Evolutionary conservation across 768 basidiomycete genomes (phyloP), one percentile per base, ranked within the genome.

Genomic region (Boletales sp.): DNA sequence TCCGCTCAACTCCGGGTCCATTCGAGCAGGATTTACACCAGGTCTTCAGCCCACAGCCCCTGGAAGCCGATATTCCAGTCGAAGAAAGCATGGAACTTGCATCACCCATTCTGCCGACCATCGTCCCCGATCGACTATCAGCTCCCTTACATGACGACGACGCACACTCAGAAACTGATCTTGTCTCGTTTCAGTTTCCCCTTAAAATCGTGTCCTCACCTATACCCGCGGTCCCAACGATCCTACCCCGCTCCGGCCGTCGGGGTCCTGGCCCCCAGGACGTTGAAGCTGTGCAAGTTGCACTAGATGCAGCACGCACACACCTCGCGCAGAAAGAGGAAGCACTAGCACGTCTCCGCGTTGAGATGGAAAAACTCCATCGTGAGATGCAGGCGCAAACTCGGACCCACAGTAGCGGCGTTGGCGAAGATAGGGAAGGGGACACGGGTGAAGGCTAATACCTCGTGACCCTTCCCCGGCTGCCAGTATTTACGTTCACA

Each of bases 61-160:
- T 74, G 4, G 75, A 72, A 10, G 63, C 53, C 10, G 57, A 58
- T 11, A 56, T 68, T 14, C 68, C 72, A 31, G 64, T 69, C 8
- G 75, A 77, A 46, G 63, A 71, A 46, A 74, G 74, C 6, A 79
- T 81, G 79, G 78, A 79, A 41, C 72, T 81, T 5, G 78, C 72
- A 5, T 77, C 78, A 7, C 78, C 79, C n/a, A 62, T 80, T 11
- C 45, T 70, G 42, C 75, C 75, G 13, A 72, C 60, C 12, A 53
- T 59, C n/a, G 37, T 64, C 15, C 49, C 61, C 6, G 33, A 44
- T 3, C 47, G 14, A 11, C 17, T 60, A 17, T 46, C 67, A 1
- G 21, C 14, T 2, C 39, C 34, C 11, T 21, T 31, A 25, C 34
- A 31, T 9, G 42, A 25, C 17, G 42, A 25, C 17, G 33, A 34